A percentile compares a stretch with the other conserved stretches of the same genome.
Evolutionary conservation across 2,329 filamentous ascomycete genomes (phyloP).

Genomic region (Didymella pomorum): DNA sequence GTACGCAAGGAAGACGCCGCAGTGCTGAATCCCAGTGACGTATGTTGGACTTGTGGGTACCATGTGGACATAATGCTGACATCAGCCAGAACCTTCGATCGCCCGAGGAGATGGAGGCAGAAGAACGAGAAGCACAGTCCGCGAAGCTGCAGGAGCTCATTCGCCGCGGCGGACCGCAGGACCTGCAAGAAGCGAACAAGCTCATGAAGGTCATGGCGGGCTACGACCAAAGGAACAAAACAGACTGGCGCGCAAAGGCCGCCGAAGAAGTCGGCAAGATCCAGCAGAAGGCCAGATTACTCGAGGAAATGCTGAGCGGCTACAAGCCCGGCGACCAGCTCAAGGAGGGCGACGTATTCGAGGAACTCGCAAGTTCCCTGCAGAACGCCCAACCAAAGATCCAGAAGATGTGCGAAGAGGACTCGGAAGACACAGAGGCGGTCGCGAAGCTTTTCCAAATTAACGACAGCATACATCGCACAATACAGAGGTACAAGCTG

Average conservation of each 20-base stretch:
- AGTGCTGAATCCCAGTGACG: conserved; percentile 94
- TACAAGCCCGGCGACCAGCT: conserved; percentile 84
- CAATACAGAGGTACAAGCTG: conserved; percentile 92
- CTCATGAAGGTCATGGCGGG: conserved; percentile 99
- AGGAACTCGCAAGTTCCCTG: conserved; percentile 86
- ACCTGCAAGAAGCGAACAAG: conserved; percentile 94
- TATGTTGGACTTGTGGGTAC: conserved; percentile 59
- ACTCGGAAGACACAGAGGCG: conserved; percentile 94
- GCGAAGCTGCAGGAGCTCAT: conserved; percentile 99
- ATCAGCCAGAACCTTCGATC: conserved; percentile 82
- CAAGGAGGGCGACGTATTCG: conserved; percentile 72
- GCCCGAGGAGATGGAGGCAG: conserved; percentile 97
- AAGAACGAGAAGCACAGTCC: conserved; percentile 91
- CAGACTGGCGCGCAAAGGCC: conserved; percentile 96
- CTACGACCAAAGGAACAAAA: conserved; percentile 93
- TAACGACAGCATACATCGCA: conserved; percentile 98
- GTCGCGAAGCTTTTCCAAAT: conserved; percentile 96
- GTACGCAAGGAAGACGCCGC: conserved; percentile 92
- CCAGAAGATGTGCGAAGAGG: conserved; percentile 99
- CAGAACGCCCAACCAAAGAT: conserved; percentile 98
- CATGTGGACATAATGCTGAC: conserved; percentile 25
- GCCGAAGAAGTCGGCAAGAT: conserved; percentile 94
- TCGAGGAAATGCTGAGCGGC: conserved; percentile 91
- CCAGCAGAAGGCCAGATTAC: conserved; percentile 89
- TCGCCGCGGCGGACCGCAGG: conserved; percentile 86